Base-by-base conservation (phyloP, 192 early-diverging fungal genomes). In the Backusella parvicylindrica region DNA sequence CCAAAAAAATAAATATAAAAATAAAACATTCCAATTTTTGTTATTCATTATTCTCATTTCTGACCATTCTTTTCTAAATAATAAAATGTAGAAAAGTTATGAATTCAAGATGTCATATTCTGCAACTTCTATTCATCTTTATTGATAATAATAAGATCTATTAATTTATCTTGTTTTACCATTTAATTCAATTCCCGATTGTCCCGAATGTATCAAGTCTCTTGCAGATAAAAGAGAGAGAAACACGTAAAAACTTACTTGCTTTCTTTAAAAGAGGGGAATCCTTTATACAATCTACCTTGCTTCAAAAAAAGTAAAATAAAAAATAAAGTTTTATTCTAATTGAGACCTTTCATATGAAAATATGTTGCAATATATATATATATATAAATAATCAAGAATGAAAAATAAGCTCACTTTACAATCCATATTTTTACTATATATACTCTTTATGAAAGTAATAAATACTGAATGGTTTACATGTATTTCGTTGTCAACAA, bases 91-190 rank as follows among this genome's bases (percentile, higher is more conserved):
- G 7, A 37, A 37, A 37, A 56, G 21, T 23, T 68, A 6, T n/a
- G 18, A 47, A n/a, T 16, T 15, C 16, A 41, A 41, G 16, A 41
- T 67, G 31, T 18, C 35, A 15, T 67, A 18, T 68, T 21, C 36
- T 68, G 18, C 16, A n/a, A 68, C 18, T 38, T 33, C 32, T 36
- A 67, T 67, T 36, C 8, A 13, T 37, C 7, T 21, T 23, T 37
- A 6, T 23, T 68, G 3, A 64, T n/a, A n/a, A 64, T 64, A 64
- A 41, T 1, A 41, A 56, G 23, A 26, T 56, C 12, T 26, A 16
- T 56, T 56, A 56, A 56, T 56, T 56, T 56, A 56, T 56, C 23
- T 56, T 26, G 50, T 56, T 56, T 56, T 56, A 56, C 50, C 50
- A 56, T 56, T 56, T 56, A 26, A 23, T 56, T 23, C n/a, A 56